Evolutionary conservation across 257 asterid genomes (phyloP).

Genomic region (Solanum chiquidenum): DNA sequence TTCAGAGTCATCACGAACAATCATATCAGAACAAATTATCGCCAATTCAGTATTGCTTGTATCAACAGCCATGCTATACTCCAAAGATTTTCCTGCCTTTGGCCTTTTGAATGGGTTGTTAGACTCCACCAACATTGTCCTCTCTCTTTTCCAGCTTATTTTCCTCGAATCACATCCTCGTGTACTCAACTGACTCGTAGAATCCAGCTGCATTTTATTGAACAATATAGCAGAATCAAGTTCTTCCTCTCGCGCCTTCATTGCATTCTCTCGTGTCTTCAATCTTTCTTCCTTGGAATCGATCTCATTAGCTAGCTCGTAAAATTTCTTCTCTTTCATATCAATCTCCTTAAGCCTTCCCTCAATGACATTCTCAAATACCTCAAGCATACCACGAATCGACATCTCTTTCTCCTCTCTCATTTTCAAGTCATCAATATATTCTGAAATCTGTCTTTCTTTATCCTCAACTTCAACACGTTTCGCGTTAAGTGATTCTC

Average conservation of each 20-base stretch:
- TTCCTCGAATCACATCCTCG: not conserved
- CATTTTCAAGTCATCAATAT: not conserved
- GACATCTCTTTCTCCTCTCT: not conserved
- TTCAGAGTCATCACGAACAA: slow-evolving; percentile 23
- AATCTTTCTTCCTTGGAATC: not conserved
- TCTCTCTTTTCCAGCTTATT: not conserved
- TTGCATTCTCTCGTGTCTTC: not conserved
- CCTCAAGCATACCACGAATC: not conserved
- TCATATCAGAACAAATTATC: slow-evolving; percentile 1
- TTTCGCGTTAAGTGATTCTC: not conserved
- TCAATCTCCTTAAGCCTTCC: not conserved
- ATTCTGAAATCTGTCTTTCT: not conserved
- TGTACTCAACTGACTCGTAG: not conserved
- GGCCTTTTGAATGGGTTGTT: slow-evolving; percentile 14
- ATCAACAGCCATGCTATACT: slow-evolving; percentile 2
- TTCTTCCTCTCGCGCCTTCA: not conserved
- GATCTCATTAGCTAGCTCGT: not conserved
- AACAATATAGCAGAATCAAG: not conserved
- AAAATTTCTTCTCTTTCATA: not conserved
- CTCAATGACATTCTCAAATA: not conserved
- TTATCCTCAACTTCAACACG: not conserved
- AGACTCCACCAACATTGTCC: not conserved
- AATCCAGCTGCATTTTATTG: not conserved
- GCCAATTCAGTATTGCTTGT: not conserved
- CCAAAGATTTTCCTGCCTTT: slow-evolving; percentile 17